Conservation (phyloP, 768 basidiomycete species). For the Hericium alpestre region DNA sequence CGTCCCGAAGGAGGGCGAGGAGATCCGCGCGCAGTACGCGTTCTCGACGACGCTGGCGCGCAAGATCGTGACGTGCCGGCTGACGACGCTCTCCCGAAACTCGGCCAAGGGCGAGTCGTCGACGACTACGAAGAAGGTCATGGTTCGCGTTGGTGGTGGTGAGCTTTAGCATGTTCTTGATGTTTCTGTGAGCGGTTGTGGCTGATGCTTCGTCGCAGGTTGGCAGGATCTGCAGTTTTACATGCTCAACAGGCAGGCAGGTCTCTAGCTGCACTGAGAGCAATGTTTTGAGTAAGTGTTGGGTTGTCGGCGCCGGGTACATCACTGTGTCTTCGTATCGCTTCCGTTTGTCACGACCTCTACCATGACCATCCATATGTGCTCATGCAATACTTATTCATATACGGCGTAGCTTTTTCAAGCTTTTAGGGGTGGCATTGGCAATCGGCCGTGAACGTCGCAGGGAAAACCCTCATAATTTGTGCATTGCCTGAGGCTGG, state of each 20-base stretch:
- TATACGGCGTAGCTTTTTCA: neutral
- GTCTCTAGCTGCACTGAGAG: constrained; percentile 30
- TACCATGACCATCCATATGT: neutral
- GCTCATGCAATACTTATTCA: neutral
- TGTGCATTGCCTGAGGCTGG: no score
- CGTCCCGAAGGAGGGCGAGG: constrained; percentile 61
- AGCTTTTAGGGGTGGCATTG: neutral
- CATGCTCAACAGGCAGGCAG: constrained; percentile 66
- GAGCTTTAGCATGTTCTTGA: neutral
- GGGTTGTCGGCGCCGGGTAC: neutral
- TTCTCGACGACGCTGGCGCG: constrained; percentile 63
- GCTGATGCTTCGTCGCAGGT: constrained; percentile 28
- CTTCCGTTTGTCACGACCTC: neutral
- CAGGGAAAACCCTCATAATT: no score
- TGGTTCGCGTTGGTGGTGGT: constrained; percentile 85
- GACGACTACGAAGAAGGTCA: constrained; percentile 65
- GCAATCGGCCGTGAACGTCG: no score
- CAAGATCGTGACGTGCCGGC: constrained; percentile 68
- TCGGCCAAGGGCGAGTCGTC: constrained; percentile 29
- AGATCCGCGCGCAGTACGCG: constrained; percentile 76
- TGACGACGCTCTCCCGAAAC: constrained; percentile 67
- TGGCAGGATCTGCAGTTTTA: constrained; percentile 77
- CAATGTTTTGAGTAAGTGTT: neutral
- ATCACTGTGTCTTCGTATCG: neutral
- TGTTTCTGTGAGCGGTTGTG: neutral